Percentiles rank a stretch among this genome's conserved stretches.
These are phyloP conservation scores for Serendipita sp. DNA, from an alignment of 1,284 basidiomycete genomes.

Conservation along the genomic window DNA sequence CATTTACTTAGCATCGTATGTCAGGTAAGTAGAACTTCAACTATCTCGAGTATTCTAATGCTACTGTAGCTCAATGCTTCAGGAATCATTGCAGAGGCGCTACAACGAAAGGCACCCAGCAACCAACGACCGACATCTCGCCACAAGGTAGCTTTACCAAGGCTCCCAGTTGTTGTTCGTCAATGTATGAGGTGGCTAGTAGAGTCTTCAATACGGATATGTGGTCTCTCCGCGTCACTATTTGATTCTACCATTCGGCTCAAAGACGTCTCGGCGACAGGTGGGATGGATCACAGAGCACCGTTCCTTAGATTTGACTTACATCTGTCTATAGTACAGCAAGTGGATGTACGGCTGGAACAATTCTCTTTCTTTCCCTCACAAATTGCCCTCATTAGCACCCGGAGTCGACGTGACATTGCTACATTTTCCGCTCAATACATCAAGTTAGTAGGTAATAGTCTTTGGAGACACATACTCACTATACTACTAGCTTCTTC, in stretches of 20 bases:
- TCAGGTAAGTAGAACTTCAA: neutral
- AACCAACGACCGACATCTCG: neutral
- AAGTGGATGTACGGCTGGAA: conserved; percentile 24
- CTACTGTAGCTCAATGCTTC: neutral
- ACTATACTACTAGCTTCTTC: conserved; percentile 50
- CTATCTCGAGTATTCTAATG: conserved; percentile 8
- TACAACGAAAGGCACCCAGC: neutral
- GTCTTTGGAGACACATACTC: neutral
- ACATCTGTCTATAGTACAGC: conserved; percentile 18
- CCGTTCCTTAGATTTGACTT: neutral
- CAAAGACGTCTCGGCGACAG: conserved; percentile 20
- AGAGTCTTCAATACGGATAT: neutral
- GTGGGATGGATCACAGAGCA: conserved; percentile 13
- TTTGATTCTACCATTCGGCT: conserved; percentile 17
- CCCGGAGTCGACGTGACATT: conserved; percentile 12
- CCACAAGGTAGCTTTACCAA: neutral
- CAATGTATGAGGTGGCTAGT: neutral
- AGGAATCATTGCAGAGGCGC: conserved; percentile 1
- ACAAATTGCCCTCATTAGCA: conserved; percentile 16
- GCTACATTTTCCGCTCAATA: conserved; percentile 19
- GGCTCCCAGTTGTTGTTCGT: neutral
- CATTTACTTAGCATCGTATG: neutral
- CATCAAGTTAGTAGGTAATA: conserved; percentile 8
- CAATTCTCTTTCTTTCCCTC: conserved; percentile 25
- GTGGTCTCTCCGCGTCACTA: neutral